These are phyloP conservation scores for Fusarium longipes DNA, from an alignment of 2,329 filamentous ascomycete species.

Conservation along the genomic window DNA sequence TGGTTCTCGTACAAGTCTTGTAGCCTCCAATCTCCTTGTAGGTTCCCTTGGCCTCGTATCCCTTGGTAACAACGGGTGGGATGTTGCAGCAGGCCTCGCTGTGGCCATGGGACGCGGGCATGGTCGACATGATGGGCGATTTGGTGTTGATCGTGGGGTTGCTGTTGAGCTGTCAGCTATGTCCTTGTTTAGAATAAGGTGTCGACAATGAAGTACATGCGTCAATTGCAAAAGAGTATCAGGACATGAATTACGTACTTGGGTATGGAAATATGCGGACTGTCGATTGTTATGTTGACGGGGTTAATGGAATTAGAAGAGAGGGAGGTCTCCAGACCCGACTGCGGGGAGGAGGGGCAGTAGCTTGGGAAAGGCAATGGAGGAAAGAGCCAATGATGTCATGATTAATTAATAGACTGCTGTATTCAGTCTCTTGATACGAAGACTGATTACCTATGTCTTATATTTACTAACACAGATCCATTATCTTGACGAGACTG, in stretches of 20 bases:
- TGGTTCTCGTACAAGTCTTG: constrained; percentile 59
- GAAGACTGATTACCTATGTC: too few relatives aligned
- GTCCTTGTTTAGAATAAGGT: not conserved
- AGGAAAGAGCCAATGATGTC: constrained; percentile 32
- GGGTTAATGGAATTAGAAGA: constrained; percentile 5
- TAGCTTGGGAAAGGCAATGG: not conserved
- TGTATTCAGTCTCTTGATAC: not conserved
- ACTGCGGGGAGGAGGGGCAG: constrained; percentile 33
- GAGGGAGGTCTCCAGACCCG: constrained; percentile 2
- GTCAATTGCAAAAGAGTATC: not conserved
- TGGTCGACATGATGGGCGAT: constrained; percentile 58
- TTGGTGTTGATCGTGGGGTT: constrained; percentile 11
- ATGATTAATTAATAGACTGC: constrained; percentile 12
- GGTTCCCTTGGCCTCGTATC: constrained; percentile 65
- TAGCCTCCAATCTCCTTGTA: constrained; percentile 67
- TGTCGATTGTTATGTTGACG: not conserved
- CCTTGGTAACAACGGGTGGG: constrained; percentile 66
- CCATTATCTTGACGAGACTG: too few relatives aligned
- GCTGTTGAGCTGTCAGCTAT: constrained; percentile 21
- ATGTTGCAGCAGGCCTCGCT: constrained; percentile 68
- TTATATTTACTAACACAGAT: too few relatives aligned
- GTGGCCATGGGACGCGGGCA: constrained; percentile 64
- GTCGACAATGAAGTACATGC: not conserved
- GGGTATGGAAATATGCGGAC: not conserved
- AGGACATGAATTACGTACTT: constrained; percentile 1